A percentile compares a stretch with the other conserved stretches of the same genome.
These are phyloP conservation scores for Moricandia arvensis DNA, from an alignment of 345 rosid species.

Conservation along the genomic window DNA sequence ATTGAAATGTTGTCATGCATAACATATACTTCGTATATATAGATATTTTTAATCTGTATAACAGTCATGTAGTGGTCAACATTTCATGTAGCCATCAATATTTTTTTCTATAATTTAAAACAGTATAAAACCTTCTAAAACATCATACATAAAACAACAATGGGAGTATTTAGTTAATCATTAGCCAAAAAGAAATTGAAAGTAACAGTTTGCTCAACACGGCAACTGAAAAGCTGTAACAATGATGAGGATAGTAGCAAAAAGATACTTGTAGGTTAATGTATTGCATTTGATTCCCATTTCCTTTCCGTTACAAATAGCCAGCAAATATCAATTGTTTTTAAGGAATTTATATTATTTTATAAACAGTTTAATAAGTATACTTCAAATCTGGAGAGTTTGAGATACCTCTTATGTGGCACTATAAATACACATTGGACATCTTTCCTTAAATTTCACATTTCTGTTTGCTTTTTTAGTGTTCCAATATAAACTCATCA, in stretches of 20 bases:
- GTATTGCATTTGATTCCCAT: neutral
- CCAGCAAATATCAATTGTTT: conserved; percentile 1
- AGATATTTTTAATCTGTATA: too few species aligned
- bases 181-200: neutral
- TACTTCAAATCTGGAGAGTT: neutral
- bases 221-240: neutral
- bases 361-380: neutral
- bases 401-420: neutral
- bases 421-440: conserved; percentile 8
- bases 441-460: conserved; percentile 5
- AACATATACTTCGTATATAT: too few species aligned
- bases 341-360: neutral
- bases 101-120: too few species aligned
- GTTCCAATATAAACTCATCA: conserved; percentile 5
- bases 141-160: too few species aligned
- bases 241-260: neutral
- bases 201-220: neutral
- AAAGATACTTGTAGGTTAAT: conserved; percentile 2
- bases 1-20: too few species aligned
- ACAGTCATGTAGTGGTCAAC: too few species aligned
- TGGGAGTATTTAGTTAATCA: too few species aligned
- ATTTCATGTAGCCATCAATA: too few species aligned
- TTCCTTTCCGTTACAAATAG: conserved; percentile 10
- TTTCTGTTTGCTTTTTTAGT: conserved; percentile 8
- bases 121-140: too few species aligned